Evolutionary conservation across 257 asterid genomes (phyloP).

Genomic region (Lithospermum erythrorhizon): DNA sequence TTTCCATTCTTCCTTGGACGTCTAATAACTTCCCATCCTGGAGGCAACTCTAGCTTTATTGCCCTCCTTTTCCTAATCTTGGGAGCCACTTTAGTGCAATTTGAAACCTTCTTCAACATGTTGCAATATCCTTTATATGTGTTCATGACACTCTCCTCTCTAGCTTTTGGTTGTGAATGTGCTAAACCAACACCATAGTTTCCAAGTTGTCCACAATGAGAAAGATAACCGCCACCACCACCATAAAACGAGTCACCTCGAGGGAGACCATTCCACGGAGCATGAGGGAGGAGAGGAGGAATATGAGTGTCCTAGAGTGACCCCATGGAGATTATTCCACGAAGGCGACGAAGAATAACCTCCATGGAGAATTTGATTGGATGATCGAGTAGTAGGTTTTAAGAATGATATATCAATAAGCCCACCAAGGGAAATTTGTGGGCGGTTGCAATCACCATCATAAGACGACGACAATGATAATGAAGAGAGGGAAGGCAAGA

Average conservation of each 20-base stretch:
- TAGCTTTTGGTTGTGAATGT: neutral
- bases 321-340: neutral
- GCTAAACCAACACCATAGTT: neutral
- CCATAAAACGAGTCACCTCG: neutral
- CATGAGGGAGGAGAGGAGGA: neutral
- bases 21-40: neutral
- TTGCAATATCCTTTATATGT: neutral
- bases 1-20: neutral
- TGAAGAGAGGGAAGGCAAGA: neutral
- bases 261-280: neutral
- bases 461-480: neutral
- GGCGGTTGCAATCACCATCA: neutral
- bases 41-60: neutral
- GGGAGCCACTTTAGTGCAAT: neutral
- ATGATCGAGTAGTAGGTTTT: neutral
- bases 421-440: neutral
- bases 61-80: neutral
- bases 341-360: too few species aligned
- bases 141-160: too few species aligned
- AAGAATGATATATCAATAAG: neutral
- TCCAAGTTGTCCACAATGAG: too few species aligned
- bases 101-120: neutral
- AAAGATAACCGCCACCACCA: neutral
- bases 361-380: neutral
- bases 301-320: neutral